phyloP scores from a whole-genome alignment of 768 basidiomycete species.

The Thelephora aurantiotincta region DNA sequence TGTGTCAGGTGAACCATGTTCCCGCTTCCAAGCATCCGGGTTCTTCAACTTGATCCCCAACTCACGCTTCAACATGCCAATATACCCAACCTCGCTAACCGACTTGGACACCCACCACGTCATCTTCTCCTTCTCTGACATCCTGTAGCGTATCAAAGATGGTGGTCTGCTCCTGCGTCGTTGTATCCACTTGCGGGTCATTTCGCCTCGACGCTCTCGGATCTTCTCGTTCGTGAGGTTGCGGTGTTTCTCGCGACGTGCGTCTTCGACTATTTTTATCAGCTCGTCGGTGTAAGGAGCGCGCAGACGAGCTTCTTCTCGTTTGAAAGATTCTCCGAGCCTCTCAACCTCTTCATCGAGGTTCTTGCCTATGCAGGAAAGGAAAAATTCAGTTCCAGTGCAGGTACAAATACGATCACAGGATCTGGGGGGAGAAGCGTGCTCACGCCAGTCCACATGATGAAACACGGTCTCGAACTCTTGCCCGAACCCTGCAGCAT shows the following conservation, averaged over 20 bases:
- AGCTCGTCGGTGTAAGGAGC: slow-evolving; percentile 35
- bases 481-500: slow-evolving; percentile 2
- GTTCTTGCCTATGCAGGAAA: slow-evolving; percentile 20
- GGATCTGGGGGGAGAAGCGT: not conserved
- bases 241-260: slow-evolving; percentile 41
- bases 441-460: slow-evolving; percentile 28
- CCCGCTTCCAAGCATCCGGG: slow-evolving; percentile 20
- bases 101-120: slow-evolving; percentile 36
- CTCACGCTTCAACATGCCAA: slow-evolving; percentile 44
- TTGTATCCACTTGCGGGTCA: slow-evolving; percentile 30
- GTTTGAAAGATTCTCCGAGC: slow-evolving; percentile 21
- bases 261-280: slow-evolving; percentile 33
- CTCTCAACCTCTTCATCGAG: slow-evolving; percentile 17
- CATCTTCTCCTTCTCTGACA: slow-evolving; percentile 32
- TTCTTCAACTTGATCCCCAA: slow-evolving; percentile 35
- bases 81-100: slow-evolving; percentile 57
- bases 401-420: not conserved
- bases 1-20: slow-evolving; percentile 12
- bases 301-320: slow-evolving; percentile 27
- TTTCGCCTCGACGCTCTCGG: slow-evolving; percentile 52
- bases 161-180: slow-evolving; percentile 47
- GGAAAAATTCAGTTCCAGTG: not conserved
- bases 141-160: slow-evolving; percentile 37
- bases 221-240: slow-evolving; percentile 52
- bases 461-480: slow-evolving; percentile 12